phyloP scores from a whole-genome alignment of 2,329 filamentous ascomycete species.

The Sporothrix protearum region DNA sequence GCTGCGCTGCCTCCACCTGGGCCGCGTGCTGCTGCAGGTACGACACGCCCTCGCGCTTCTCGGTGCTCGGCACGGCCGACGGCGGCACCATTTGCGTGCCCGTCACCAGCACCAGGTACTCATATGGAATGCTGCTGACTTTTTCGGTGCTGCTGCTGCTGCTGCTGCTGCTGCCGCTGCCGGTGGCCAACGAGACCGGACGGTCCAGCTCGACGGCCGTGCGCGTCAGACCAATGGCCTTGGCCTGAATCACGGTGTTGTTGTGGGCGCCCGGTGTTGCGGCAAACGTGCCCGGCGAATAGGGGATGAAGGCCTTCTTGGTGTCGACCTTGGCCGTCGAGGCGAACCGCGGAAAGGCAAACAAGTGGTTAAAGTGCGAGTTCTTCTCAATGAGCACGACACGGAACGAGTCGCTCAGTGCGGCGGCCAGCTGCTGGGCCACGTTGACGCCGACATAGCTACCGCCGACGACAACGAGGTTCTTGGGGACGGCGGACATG shows the following conservation, averaged over 20 bases:
- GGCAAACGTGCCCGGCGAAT: slow-evolving; percentile 32
- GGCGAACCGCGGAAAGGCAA: slow-evolving; percentile 56
- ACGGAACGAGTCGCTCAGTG: slow-evolving; percentile 47
- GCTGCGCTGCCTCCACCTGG: slow-evolving; percentile 40
- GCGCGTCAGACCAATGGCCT: slow-evolving; percentile 34
- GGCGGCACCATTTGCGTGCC: slow-evolving; percentile 46
- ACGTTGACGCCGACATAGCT: slow-evolving; percentile 32
- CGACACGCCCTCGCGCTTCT: slow-evolving; percentile 43
- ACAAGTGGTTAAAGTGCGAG: slow-evolving; percentile 59
- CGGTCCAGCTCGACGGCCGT: slow-evolving; percentile 41
- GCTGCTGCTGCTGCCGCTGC: not conserved
- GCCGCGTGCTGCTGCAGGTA: slow-evolving; percentile 45
- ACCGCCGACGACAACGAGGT: slow-evolving; percentile 26
- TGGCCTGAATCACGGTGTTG: slow-evolving; percentile 36
- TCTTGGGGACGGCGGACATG: slow-evolving; percentile 20
- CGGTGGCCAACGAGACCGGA: not conserved
- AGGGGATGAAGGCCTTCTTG: slow-evolving; percentile 57
- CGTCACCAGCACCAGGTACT: slow-evolving; percentile 50
- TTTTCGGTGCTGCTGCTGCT: not conserved
- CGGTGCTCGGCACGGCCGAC: slow-evolving; percentile 47
- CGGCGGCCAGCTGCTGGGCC: slow-evolving; percentile 44
- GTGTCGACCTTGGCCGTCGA: slow-evolving; percentile 53
- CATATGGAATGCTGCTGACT: slow-evolving; percentile 24
- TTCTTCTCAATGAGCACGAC: slow-evolving; percentile 59
- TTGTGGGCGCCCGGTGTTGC: slow-evolving; percentile 31